Conservation (phyloP, 306 rosid species). For the Medicago lupulina region DNA sequence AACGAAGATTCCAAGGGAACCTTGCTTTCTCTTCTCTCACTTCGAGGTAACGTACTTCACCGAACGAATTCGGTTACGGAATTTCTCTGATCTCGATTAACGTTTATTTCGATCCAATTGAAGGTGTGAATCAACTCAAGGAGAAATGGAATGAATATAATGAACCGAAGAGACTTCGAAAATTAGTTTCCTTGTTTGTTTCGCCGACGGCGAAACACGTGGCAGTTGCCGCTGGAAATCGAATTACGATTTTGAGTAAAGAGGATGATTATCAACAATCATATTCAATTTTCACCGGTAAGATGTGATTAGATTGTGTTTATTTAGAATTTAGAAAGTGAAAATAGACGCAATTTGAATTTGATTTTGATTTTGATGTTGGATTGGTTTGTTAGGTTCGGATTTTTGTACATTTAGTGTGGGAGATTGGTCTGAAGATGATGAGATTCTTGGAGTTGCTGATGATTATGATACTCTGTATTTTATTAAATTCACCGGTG, state of each 20-base stretch:
- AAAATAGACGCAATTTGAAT: not conserved
- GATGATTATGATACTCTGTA: conserved; percentile 74
- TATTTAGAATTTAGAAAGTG: not conserved
- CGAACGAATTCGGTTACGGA: not conserved
- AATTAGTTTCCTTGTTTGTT: conserved; percentile 66
- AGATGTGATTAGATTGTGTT: conserved; percentile 18
- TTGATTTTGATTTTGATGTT: conserved; percentile 32
- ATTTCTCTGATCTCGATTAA: conserved; percentile 18
- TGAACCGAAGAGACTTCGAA: conserved; percentile 65
- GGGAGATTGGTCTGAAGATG: conserved; percentile 90
- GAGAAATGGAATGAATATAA: conserved; percentile 73
- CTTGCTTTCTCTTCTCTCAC: conserved; percentile 63
- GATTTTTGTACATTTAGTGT: conserved; percentile 69
- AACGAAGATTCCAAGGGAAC: conserved; percentile 51
- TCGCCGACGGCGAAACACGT: conserved; percentile 76
- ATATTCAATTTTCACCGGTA: conserved; percentile 73
- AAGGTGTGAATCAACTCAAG: conserved; percentile 74
- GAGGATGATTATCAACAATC: conserved; percentile 77
- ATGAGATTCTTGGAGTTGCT: conserved; percentile 81
- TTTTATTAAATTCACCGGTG: conserved; percentile 82
- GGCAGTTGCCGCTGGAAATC: conserved; percentile 92
- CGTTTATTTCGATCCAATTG: conserved; percentile 37
- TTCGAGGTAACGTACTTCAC: conserved; percentile 58
- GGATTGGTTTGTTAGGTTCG: conserved; percentile 56
- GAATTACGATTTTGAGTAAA: conserved; percentile 73